Percentiles rank a stretch among this genome's conserved stretches.
Conservation (phyloP, 768 basidiomycete genomes). For the Asterophora lycoperdoides region DNA sequence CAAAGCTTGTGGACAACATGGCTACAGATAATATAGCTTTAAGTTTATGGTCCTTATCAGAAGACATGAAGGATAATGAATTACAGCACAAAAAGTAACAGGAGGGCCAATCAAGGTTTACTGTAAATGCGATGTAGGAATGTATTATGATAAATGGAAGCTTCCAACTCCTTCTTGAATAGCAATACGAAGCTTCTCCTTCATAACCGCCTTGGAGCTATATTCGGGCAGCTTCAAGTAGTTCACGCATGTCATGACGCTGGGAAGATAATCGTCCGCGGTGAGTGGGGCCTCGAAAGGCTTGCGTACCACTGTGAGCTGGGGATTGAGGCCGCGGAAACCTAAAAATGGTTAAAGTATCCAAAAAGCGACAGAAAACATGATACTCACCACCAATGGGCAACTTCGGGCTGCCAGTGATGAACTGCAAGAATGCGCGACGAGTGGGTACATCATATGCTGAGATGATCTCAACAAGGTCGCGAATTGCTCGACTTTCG, state of each 20-base stretch:
- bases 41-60: no score
- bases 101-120: slow-evolving; percentile 10
- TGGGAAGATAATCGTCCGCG: slow-evolving; percentile 93
- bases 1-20: no score
- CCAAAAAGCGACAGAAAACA: neutral
- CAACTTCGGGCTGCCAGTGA: slow-evolving; percentile 94
- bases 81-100: neutral
- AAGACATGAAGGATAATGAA: no score
- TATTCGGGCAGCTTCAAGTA: slow-evolving; percentile 97
- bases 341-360: slow-evolving; percentile 39
- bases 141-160: slow-evolving; percentile 88
- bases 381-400: slow-evolving; percentile 80
- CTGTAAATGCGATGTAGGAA: slow-evolving; percentile 8
- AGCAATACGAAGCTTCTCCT: slow-evolving; percentile 75
- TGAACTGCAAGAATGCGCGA: slow-evolving; percentile 91
- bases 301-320: slow-evolving; percentile 94
- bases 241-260: slow-evolving; percentile 98
- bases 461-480: slow-evolving; percentile 83
- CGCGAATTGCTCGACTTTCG: slow-evolving; percentile 87
- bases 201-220: slow-evolving; percentile 80
- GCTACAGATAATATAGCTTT: no score
- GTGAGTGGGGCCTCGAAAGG: slow-evolving; percentile 88
- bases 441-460: slow-evolving; percentile 69
- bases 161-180: slow-evolving; percentile 94
- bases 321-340: slow-evolving; percentile 92